Evolutionary conservation across 306 rosid genomes (phyloP), one percentile per base, ranked within the genome.

Genomic region (Trifolium fragiferum): DNA sequence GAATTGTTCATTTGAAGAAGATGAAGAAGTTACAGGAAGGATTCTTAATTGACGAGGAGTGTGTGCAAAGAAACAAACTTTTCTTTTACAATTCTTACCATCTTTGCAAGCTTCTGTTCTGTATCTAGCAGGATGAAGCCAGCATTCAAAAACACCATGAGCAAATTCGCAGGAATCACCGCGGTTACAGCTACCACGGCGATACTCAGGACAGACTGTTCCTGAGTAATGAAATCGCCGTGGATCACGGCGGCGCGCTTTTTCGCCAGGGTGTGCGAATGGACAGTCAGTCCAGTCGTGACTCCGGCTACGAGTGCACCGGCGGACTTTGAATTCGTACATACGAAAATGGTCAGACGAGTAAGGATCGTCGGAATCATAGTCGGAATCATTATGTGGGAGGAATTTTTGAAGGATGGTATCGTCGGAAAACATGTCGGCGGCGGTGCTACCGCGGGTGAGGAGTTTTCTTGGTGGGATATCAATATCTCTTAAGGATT

Each of bases 211-310:
- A 1, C 98, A 91, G 1, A 91, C 90, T 0, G 85, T 78, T 2
- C 94, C 96, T 0, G 98, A 89, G 81, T 91, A 93, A 47, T 91
- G 92, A 11, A 72, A 84, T 21, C 86, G 76, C 1, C 92, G 86
- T 0, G 98, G 97, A 60, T 93, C 97, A 0, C 97, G 85, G 8
- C 98, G 89, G 49, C 98, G 86, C 0, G 98, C 98, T 76, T 93
- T 93, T 70, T 91, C 98, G 0, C 98, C 97, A 0, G 93, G 96
- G 38, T 94, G 98, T 2, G 93, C 95, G 5, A 94, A 94, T 4
- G 98, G 96, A 57, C 98, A 94, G 78, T 94, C 97, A 0, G 98
- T 94, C 98, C 98, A 91, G 77, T 94, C 98, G 51, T 94, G 98
- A 61, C 98, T 94, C 25, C 98, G 89, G 85, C 92, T 88, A 13